Conservation (phyloP, 208 protist species). For the Trypanosoma congolense region DNA sequence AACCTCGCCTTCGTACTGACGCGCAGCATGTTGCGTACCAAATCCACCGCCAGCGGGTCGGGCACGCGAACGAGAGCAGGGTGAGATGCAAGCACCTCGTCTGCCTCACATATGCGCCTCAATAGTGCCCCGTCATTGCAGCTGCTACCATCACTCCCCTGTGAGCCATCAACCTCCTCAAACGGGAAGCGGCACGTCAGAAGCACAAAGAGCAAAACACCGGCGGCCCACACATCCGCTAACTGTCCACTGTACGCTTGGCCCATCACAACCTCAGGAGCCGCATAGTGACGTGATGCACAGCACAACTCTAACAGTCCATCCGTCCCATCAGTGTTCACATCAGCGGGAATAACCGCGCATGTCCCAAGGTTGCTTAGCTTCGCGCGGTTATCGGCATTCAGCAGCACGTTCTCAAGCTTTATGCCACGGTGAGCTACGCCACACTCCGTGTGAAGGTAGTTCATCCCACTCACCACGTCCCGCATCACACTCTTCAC, state of each 20-base stretch:
- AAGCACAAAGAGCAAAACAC: constrained; percentile 93
- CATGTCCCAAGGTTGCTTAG: constrained; percentile 53
- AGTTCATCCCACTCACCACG: constrained; percentile 41
- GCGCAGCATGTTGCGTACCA: constrained; percentile 62
- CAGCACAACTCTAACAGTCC: constrained; percentile 55
- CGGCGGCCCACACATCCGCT: constrained; percentile 95
- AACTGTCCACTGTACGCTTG: constrained; percentile 81
- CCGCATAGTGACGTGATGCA: constrained; percentile 84
- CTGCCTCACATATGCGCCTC: constrained; percentile 45
- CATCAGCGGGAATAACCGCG: constrained; percentile 24
- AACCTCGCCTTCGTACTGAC: constrained; percentile 38
- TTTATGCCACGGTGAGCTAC: constrained; percentile 76
- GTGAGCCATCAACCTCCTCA: constrained; percentile 30
- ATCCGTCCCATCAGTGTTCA: constrained; percentile 11
- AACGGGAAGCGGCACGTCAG: constrained; percentile 89
- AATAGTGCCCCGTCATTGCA: constrained; percentile 16
- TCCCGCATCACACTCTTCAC: constrained; percentile 37
- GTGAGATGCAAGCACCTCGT: constrained; percentile 40
- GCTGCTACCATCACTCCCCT: neutral
- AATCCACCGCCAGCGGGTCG: constrained; percentile 51
- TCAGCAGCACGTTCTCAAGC: constrained; percentile 65
- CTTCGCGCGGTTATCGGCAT: constrained; percentile 36
- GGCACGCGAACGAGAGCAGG: constrained; percentile 32
- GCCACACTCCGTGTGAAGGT: constrained; percentile 50
- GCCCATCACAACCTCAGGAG: constrained; percentile 89